Evolutionary conservation across 805 yeast genomes (phyloP).

Genomic region (Yarrowia sp.): DNA sequence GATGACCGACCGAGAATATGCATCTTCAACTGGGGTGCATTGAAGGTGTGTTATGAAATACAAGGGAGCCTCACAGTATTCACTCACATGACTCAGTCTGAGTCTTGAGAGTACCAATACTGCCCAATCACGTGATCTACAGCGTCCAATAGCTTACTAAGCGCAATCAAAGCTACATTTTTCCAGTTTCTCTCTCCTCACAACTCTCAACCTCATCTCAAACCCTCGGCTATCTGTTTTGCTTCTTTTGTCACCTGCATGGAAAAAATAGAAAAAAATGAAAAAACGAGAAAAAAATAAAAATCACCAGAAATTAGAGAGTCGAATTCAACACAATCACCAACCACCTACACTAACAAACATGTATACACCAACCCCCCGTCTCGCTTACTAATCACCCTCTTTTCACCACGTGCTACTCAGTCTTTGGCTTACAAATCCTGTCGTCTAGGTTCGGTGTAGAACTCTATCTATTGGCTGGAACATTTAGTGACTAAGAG

Average conservation of each 20-base stretch:
- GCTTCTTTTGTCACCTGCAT: constrained; percentile 10
- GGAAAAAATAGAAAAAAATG: background rate
- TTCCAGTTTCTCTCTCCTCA: too few species aligned
- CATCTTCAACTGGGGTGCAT: constrained; percentile 8
- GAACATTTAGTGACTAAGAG: background rate
- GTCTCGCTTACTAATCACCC: background rate
- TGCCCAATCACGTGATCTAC: too few species aligned
- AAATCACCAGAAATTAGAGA: too few species aligned
- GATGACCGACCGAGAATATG: constrained; percentile 4
- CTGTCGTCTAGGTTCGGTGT: background rate
- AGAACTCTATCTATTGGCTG: constrained; percentile 27
- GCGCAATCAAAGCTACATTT: too few species aligned
- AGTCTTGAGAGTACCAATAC: too few species aligned
- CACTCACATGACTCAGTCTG: background rate
- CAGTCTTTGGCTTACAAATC: constrained; percentile 2
- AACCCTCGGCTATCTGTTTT: background rate
- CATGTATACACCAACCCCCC: background rate
- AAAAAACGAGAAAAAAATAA: too few species aligned
- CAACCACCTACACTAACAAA: too few species aligned
- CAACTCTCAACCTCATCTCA: too few species aligned
- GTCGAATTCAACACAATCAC: too few species aligned
- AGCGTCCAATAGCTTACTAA: too few species aligned
- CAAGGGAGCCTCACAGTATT: too few species aligned
- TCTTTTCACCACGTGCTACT: background rate
- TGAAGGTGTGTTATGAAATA: too few species aligned